Percentiles rank a stretch among this genome's conserved stretches.
Conservation (phyloP, 805 yeast genomes). For the Candida lessepsii region DNA sequence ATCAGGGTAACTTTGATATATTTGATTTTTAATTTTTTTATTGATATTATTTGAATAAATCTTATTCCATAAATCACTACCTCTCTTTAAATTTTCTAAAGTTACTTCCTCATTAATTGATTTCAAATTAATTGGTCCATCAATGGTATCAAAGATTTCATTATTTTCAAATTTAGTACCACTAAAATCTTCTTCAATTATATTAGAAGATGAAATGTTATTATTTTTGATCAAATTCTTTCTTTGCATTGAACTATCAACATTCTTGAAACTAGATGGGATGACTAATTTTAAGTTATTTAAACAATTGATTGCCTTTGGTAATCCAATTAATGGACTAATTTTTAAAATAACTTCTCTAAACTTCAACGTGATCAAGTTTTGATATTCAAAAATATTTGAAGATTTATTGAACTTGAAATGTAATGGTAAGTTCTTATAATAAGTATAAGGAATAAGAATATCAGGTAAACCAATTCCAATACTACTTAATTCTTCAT, state of each 20-base stretch:
- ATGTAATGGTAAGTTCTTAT: constrained; percentile 36
- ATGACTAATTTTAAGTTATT: constrained; percentile 63
- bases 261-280: constrained; percentile 44
- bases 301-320: constrained; percentile 79
- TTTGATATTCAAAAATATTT: constrained; percentile 37
- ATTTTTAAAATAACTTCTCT: constrained; percentile 79
- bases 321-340: constrained; percentile 79
- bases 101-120: constrained; percentile 30
- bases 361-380: constrained; percentile 48
- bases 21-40: constrained; percentile 60
- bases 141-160: constrained; percentile 34
- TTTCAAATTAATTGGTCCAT: constrained; percentile 37
- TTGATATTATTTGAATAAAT: constrained; percentile 74
- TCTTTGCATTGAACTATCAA: constrained; percentile 24
- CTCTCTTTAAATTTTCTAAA: constrained; percentile 42
- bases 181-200: constrained; percentile 38
- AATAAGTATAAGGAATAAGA: constrained; percentile 38
- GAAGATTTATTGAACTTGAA: constrained; percentile 33
- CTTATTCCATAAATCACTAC: constrained; percentile 65
- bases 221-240: constrained; percentile 30
- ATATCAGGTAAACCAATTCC: constrained; percentile 44
- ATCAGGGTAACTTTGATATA: constrained; percentile 80
- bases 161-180: constrained; percentile 35
- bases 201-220: constrained; percentile 34
- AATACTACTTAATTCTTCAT: constrained; percentile 37